Evolutionary conservation across 164 flowering plant genomes (phyloP).

Genomic region (Magnolia changhungtana): DNA sequence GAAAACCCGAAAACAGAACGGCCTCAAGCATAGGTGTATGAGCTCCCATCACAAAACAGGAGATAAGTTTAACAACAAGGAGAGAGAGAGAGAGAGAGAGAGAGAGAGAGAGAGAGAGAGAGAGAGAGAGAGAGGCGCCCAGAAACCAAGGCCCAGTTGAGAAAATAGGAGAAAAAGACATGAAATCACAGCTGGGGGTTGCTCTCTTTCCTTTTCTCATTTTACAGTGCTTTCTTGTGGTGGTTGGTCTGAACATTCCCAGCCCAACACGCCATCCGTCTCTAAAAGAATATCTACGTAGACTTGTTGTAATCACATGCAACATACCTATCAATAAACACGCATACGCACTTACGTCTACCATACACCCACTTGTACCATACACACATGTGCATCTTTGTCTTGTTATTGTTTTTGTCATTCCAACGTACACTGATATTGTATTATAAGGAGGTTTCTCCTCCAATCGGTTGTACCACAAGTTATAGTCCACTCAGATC

Average conservation of each 20-base stretch:
- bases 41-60: not conserved
- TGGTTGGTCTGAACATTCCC: constrained; percentile 11
- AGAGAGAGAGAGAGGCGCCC: not conserved
- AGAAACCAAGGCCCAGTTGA: not conserved
- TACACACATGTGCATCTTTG: too few relatives aligned
- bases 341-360: too few relatives aligned
- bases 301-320: not conserved
- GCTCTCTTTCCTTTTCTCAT: not conserved
- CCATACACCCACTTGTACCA: too few relatives aligned
- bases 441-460: too few relatives aligned
- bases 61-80: not conserved
- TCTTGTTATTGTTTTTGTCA: too few relatives aligned
- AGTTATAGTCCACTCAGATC: too few relatives aligned
- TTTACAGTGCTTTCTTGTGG: constrained; percentile 5
- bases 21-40: constrained; percentile 14
- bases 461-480: too few relatives aligned
- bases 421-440: too few relatives aligned
- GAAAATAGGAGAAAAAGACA: not conserved
- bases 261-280: constrained; percentile 25
- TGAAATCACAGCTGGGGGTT: constrained; percentile 12
- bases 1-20: constrained; percentile 18
- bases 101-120: not conserved
- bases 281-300: not conserved
- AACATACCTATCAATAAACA: too few relatives aligned
- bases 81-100: not conserved